Evolutionary conservation across 768 basidiomycete genomes (phyloP).

Genomic region (Lentinula raphanica): DNA sequence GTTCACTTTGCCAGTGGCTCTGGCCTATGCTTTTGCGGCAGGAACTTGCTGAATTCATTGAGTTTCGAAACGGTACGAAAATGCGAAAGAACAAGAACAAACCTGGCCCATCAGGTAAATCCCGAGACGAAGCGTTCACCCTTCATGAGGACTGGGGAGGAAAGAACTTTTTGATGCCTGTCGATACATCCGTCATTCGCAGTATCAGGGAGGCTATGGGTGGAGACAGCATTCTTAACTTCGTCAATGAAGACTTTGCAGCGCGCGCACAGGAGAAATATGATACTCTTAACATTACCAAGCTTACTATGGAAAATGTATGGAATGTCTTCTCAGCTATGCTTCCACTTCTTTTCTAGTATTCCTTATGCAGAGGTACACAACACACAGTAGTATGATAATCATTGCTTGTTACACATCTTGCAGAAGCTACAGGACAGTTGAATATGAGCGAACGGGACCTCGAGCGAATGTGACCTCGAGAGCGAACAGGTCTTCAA

Average conservation of each 20-base stretch:
- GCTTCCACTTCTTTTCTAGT: too few relatives aligned
- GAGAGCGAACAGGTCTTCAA: too few relatives aligned
- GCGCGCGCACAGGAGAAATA: slow-evolving; percentile 12
- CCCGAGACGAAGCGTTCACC: slow-evolving; percentile 17
- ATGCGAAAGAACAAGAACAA: slow-evolving; percentile 16
- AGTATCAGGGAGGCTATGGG: slow-evolving; percentile 19
- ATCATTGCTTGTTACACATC: too few relatives aligned
- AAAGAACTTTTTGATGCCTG: slow-evolving; percentile 14
- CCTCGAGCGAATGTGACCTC: too few relatives aligned
- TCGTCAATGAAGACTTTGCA: slow-evolving; percentile 15
- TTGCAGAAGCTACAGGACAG: too few relatives aligned
- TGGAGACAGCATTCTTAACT: slow-evolving; percentile 17
- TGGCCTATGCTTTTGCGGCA: slow-evolving; percentile 23
- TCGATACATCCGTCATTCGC: slow-evolving; percentile 15
- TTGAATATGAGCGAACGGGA: too few relatives aligned
- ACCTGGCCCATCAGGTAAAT: slow-evolving; percentile 17
- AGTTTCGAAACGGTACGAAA: slow-evolving; percentile 15
- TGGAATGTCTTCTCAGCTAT: slow-evolving; percentile 17
- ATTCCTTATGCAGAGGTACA: too few relatives aligned
- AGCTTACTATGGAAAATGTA: slow-evolving; percentile 14
- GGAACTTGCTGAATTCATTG: slow-evolving; percentile 16
- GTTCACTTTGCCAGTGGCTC: slow-evolving; percentile 24
- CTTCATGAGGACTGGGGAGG: slow-evolving; percentile 14
- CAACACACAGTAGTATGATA: too few relatives aligned
- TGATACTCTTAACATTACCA: slow-evolving; percentile 7